phyloP scores from a whole-genome alignment of 306 rosid species.

The Bauhinia variegata region DNA sequence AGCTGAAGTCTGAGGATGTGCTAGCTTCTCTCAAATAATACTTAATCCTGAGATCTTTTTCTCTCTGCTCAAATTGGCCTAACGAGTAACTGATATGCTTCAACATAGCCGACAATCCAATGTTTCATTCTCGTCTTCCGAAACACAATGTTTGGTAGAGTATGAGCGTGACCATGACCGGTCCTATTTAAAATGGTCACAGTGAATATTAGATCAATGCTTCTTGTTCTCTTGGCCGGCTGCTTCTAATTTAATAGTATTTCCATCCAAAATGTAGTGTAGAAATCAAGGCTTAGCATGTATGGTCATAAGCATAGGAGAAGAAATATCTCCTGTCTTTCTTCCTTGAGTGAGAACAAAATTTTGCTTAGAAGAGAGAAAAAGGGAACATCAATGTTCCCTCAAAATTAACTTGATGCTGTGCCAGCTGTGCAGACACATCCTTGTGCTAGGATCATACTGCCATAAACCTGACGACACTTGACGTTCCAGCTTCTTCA shows the following conservation, averaged over 20 bases:
- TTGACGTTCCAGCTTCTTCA: constrained; percentile 86
- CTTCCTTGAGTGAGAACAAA: constrained; percentile 43
- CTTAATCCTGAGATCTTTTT: constrained; percentile 30
- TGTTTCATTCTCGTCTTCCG: constrained; percentile 41
- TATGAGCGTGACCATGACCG: constrained; percentile 24
- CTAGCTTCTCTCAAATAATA: constrained; percentile 24
- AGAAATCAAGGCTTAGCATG: constrained; percentile 46
- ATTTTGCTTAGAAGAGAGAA: constrained; percentile 28
- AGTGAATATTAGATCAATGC: constrained; percentile 1
- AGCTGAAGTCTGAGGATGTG: constrained; percentile 33
- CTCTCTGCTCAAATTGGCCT: constrained; percentile 39
- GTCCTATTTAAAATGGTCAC: background rate
- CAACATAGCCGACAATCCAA: constrained; percentile 51
- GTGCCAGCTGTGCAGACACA: constrained; percentile 57
- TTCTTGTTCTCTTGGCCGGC: constrained; percentile 47
- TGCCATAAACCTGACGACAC: constrained; percentile 86
- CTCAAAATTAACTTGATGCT: constrained; percentile 42
- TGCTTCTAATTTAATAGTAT: constrained; percentile 38
- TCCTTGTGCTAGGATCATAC: constrained; percentile 74
- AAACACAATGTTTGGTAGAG: constrained; percentile 26
- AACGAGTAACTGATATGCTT: constrained; percentile 45
- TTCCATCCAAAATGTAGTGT: constrained; percentile 31
- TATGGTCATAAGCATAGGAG: constrained; percentile 32
- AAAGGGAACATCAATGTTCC: constrained; percentile 44
- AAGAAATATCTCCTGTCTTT: constrained; percentile 23